These are phyloP conservation scores for Pyrenophora seminiperda DNA, from an alignment of 2,329 filamentous ascomycete species.

Conservation along the genomic window DNA sequence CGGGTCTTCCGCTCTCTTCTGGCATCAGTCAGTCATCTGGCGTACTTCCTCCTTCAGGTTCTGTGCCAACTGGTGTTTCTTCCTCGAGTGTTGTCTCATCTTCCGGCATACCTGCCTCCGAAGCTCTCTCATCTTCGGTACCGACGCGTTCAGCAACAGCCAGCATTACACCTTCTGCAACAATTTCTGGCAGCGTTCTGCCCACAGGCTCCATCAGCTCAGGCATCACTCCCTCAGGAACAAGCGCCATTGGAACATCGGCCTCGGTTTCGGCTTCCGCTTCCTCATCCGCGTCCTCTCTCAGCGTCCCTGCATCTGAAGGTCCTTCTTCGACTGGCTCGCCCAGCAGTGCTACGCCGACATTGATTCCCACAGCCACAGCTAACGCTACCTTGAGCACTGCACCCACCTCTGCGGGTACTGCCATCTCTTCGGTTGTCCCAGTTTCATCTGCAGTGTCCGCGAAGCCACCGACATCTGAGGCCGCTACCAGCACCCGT, in stretches of 20 bases:
- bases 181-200: background rate
- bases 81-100: slow-evolving; percentile 16
- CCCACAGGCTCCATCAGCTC: slow-evolving; percentile 3
- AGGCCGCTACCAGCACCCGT: slow-evolving; percentile 1
- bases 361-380: slow-evolving; percentile 11
- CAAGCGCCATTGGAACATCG: slow-evolving; percentile 14
- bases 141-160: slow-evolving; percentile 17
- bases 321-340: slow-evolving; percentile 13
- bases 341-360: slow-evolving; percentile 13
- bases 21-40: slow-evolving; percentile 11
- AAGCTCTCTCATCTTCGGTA: slow-evolving; percentile 6
- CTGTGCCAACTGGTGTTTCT: slow-evolving; percentile 7
- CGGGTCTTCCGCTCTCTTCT: slow-evolving; percentile 6
- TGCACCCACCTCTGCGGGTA: slow-evolving; percentile 7
- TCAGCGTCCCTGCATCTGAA: slow-evolving; percentile 28
- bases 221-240: slow-evolving; percentile 15
- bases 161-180: slow-evolving; percentile 9
- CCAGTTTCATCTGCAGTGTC: slow-evolving; percentile 2
- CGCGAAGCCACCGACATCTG: slow-evolving; percentile 1
- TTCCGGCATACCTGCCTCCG: slow-evolving; percentile 14
- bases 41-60: slow-evolving; percentile 12
- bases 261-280: slow-evolving; percentile 10
- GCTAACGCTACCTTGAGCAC: slow-evolving; percentile 18
- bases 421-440: background rate
- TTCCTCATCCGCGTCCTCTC: slow-evolving; percentile 10